Evolutionary conservation across 345 rosid species (phyloP).

Genomic region (Acer negundo): DNA sequence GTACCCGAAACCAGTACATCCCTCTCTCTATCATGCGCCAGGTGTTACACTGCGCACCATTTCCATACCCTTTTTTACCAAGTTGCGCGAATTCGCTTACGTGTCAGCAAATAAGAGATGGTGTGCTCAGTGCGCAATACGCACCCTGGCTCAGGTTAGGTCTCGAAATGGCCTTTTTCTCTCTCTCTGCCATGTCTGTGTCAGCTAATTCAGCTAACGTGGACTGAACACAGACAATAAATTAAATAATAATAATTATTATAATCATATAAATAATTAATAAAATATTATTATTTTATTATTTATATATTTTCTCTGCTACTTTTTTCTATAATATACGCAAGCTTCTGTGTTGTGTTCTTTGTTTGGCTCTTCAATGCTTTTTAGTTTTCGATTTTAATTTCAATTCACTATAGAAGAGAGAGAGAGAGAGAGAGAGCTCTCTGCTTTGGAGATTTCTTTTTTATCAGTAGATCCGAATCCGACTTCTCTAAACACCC

Average conservation of each 20-base stretch:
- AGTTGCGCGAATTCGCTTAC: neutral
- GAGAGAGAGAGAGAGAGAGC: neutral
- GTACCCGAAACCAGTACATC: too few relatives aligned
- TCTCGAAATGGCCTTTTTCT: neutral
- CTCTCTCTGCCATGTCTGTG: conserved; percentile 20
- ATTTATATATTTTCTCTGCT: neutral
- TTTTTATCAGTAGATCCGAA: conserved; percentile 8
- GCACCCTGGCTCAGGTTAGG: conserved; percentile 10
- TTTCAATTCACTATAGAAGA: neutral
- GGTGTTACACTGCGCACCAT: neutral
- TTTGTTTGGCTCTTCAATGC: conserved; percentile 22
- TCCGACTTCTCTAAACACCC: neutral
- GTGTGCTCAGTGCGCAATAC: conserved; percentile 8
- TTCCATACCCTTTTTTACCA: too few relatives aligned
- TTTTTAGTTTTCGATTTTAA: neutral
- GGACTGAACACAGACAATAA: conserved; percentile 17
- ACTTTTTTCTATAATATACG: conserved; percentile 33
- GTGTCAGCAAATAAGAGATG: conserved; percentile 13
- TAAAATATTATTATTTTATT: neutral
- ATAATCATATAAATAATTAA: neutral
- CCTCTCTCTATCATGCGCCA: fast-evolving
- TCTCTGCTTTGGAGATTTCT: neutral
- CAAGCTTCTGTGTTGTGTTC: conserved; percentile 20
- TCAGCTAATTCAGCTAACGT: conserved; percentile 30
- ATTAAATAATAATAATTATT: conserved; percentile 1